Evolutionary conservation across 2,329 filamentous ascomycete genomes (phyloP), one percentile per base, ranked within the genome.

Genomic region (Aurifilum marmelostoma): DNA sequence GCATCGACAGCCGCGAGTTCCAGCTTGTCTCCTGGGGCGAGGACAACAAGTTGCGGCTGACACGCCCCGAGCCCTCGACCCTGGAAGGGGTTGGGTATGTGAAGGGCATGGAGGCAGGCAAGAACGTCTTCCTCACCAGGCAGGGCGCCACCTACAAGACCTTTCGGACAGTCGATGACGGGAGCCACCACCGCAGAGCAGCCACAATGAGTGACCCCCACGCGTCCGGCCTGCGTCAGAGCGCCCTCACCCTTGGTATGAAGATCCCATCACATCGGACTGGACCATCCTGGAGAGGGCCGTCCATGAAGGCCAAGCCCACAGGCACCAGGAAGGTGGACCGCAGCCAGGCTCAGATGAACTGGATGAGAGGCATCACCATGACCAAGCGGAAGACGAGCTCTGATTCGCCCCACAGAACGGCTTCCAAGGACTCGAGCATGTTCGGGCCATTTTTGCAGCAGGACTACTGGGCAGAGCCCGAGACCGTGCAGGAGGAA

Each of bases 1-100:
- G 87, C n/a, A 80, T 91, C 60, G 94, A 97, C 75, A 84, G 94
- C 71, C 88, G 95, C 74, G 94, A 97, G 65, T 97, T 97, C 72
- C 94, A 97, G 78, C 84, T 97, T 24, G 92, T 97, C 0, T 94
- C 94, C 0, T 97, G 94, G 94, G 94, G 94, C 34, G 90, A 92
- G 63, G 95, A 97, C 77, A 92, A 91, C 73, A 88, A 94, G 75
- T 83, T 97, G 39, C 90, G 92, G 63, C 83, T 97, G 37, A 92
- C 97, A 76, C 89, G 89, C 62, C 86, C 94, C 27, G 87, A 92
- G 54, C 81, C 88, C 0, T 82, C 88, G 34, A 82, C 89, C 39
- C 82, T 96, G 0, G 83, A 87, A 69, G 83, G 87, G 1, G 90
- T 97, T 21, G 93, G 92, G 3, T 92, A 92, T 76, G 83, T 88